These are phyloP conservation scores for Lyophyllum semitale DNA, from an alignment of 768 basidiomycete genomes.

Conservation along the genomic window DNA sequence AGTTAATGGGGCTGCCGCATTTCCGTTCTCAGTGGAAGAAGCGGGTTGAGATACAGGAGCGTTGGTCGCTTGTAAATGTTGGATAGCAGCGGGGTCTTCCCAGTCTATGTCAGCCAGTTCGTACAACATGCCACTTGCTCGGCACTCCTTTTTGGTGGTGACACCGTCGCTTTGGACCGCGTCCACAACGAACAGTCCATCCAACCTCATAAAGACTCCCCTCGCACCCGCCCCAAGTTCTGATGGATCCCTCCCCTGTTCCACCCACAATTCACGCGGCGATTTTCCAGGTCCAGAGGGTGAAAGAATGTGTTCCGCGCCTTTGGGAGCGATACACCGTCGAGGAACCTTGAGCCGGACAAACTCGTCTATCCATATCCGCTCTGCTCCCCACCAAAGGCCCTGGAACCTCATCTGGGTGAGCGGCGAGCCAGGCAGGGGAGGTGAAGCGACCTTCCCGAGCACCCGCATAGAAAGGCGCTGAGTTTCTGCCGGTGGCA, in stretches of 20 bases:
- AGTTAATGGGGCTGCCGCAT: no score
- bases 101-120: slow-evolving; percentile 79
- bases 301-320: slow-evolving; percentile 57
- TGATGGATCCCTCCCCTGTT: slow-evolving; percentile 23
- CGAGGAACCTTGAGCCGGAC: slow-evolving; percentile 76
- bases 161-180: slow-evolving; percentile 40
- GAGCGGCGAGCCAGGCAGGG: slow-evolving; percentile 9
- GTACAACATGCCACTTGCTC: slow-evolving; percentile 74
- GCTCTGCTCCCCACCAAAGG: slow-evolving; percentile 88
- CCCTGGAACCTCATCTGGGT: slow-evolving; percentile 72
- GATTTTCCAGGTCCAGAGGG: slow-evolving; percentile 61
- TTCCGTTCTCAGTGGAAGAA: background rate
- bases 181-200: slow-evolving; percentile 67
- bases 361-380: slow-evolving; percentile 86
- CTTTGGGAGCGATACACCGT: slow-evolving; percentile 64
- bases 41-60: background rate
- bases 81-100: slow-evolving; percentile 38
- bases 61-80: background rate
- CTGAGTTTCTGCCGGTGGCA: slow-evolving; percentile 23
- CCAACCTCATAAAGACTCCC: slow-evolving; percentile 73
- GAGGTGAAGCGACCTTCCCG: slow-evolving; percentile 22
- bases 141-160: slow-evolving; percentile 53
- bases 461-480: slow-evolving; percentile 23
- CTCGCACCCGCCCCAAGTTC: slow-evolving; percentile 57
- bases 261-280: slow-evolving; percentile 25